Conservation (phyloP, 495 filamentous ascomycete genomes). For the Penicillium turbatum region DNA sequence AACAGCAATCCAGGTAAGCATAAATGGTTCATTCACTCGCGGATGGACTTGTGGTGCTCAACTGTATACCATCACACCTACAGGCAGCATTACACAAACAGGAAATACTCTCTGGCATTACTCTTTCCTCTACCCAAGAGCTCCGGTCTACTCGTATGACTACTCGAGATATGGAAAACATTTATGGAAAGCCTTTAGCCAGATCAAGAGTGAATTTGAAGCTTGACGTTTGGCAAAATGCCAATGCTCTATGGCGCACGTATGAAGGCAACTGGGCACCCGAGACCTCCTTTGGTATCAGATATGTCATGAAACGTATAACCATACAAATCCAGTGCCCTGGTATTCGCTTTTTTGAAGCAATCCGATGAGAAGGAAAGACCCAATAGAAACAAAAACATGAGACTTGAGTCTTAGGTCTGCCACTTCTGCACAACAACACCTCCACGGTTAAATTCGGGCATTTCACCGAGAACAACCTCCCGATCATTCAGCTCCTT, state of each 20-base stretch:
- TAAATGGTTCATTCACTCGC: too few relatives aligned
- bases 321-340: neutral
- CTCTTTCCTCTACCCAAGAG: too few relatives aligned
- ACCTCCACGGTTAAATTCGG: constrained; percentile 79
- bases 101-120: too few relatives aligned
- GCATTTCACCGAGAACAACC: constrained; percentile 65
- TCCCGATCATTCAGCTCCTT: constrained; percentile 80
- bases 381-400: neutral
- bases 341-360: constrained; percentile 8
- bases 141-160: neutral
- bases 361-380: neutral
- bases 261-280: neutral
- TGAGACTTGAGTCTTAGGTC: constrained; percentile 25
- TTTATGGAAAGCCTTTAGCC: neutral
- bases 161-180: too few relatives aligned
- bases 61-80: too few relatives aligned
- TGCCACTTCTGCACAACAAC: constrained; percentile 87
- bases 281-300: neutral
- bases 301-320: constrained; percentile 2
- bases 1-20: too few relatives aligned
- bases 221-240: neutral
- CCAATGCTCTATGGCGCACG: constrained; percentile 1
- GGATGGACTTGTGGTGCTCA: too few relatives aligned
- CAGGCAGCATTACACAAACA: too few relatives aligned
- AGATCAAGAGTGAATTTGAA: neutral